Evolutionary conservation across 306 rosid genomes (phyloP).

Genomic region (Dryas octopetala): DNA sequence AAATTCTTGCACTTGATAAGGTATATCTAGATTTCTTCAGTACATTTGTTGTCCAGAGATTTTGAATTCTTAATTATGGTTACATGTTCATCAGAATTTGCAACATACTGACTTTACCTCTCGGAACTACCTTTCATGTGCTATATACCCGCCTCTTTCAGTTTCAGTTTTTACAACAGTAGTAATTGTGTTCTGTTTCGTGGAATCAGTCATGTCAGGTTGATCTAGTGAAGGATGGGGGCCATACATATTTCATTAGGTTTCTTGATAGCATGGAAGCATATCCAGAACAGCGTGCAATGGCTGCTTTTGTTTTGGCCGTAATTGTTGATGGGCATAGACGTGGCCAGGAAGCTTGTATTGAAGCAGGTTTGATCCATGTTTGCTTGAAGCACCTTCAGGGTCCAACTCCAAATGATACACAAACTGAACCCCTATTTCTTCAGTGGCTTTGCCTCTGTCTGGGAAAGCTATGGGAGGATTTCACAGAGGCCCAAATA

Average conservation of each 20-base stretch:
- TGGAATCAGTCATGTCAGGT: constrained; percentile 90
- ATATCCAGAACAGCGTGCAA: constrained; percentile 91
- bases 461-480: constrained; percentile 97
- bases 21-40: constrained; percentile 38
- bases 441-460: constrained; percentile 99
- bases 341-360: constrained; percentile 96
- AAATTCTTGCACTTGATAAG: constrained; percentile 98
- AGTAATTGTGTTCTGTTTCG: constrained; percentile 18
- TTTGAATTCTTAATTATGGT: background rate
- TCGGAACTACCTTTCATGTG: background rate
- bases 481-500: constrained; percentile 73
- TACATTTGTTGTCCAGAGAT: constrained; percentile 1
- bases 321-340: constrained; percentile 95
- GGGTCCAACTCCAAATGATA: constrained; percentile 76
- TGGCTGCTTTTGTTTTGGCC: constrained; percentile 99
- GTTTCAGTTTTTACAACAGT: background rate
- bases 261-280: constrained; percentile 96
- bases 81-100: background rate
- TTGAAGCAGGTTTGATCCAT: constrained; percentile 70
- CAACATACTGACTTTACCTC: background rate
- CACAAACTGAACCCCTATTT: constrained; percentile 85
- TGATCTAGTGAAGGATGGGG: constrained; percentile 96
- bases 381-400: constrained; percentile 93
- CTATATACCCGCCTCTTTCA: background rate
- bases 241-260: constrained; percentile 88